phyloP scores from a whole-genome alignment of 177 flowering plant species.

The Vitis hybrid region DNA sequence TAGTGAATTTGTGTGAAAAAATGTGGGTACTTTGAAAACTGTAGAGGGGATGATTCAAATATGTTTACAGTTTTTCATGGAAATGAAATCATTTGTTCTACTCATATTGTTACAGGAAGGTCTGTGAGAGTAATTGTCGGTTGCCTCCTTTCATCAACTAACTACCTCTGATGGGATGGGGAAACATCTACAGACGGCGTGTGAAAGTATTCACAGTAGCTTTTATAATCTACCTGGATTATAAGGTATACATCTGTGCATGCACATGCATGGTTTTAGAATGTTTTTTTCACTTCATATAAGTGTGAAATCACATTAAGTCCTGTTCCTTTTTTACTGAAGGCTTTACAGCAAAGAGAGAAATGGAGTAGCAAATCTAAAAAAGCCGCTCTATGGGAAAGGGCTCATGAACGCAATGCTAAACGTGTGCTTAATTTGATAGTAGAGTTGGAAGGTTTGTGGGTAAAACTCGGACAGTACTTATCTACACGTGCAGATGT shows the following conservation, averaged over 20 bases:
- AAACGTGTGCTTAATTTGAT: slow-evolving; percentile 76
- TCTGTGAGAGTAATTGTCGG: background rate
- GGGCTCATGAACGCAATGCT: slow-evolving; percentile 95
- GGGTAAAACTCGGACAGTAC: slow-evolving; percentile 98
- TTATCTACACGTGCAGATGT: slow-evolving; percentile 98
- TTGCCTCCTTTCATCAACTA: background rate
- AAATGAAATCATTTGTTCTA: too few species aligned
- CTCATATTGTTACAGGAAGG: background rate
- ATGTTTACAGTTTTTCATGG: too few species aligned
- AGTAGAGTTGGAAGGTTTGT: slow-evolving; percentile 86
- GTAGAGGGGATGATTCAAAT: too few species aligned
- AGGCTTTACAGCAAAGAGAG: slow-evolving; percentile 87
- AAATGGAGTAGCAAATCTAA: slow-evolving; percentile 68
- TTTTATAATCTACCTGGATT: slow-evolving; percentile 72
- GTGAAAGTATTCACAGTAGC: slow-evolving; percentile 80
- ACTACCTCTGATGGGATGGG: slow-evolving; percentile 71
- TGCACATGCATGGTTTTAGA: slow-evolving; percentile 1
- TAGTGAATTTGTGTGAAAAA: too few species aligned
- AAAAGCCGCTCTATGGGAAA: slow-evolving; percentile 63
- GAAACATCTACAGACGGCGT: slow-evolving; percentile 72
- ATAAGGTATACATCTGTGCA: slow-evolving; percentile 56
- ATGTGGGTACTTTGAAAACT: too few species aligned
- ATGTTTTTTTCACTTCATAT: background rate
- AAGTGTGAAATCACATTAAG: background rate
- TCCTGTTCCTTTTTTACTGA: slow-evolving; percentile 11